These are phyloP conservation scores for Geoglossum glabrum DNA, from an alignment of 495 filamentous ascomycete species.

Conservation along the genomic window DNA sequence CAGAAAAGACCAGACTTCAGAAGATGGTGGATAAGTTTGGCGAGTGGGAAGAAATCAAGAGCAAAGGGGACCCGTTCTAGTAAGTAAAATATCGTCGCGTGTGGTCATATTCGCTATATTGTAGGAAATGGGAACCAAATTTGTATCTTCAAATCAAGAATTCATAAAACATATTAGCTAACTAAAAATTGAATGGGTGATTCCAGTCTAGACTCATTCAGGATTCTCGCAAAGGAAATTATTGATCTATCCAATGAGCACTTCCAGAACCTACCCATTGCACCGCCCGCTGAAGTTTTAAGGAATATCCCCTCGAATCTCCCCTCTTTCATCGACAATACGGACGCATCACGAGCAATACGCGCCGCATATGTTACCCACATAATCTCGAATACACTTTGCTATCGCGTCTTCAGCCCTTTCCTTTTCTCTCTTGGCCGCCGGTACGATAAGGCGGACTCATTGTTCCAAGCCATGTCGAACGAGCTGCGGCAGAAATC, in stretches of 20 bases:
- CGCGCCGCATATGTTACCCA: constrained; percentile 42
- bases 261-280: constrained; percentile 35
- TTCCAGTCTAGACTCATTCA: constrained; percentile 36
- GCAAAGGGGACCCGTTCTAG: constrained; percentile 41
- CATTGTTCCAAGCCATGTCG: constrained; percentile 39
- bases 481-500: constrained; percentile 41
- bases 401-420: constrained; percentile 41
- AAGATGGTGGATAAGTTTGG: constrained; percentile 37
- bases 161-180: constrained; percentile 4
- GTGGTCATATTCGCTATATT: not conserved
- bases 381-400: constrained; percentile 36
- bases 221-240: constrained; percentile 35
- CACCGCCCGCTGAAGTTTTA: constrained; percentile 30
- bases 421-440: constrained; percentile 44
- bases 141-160: constrained; percentile 24
- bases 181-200: constrained; percentile 1
- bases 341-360: constrained; percentile 28
- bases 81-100: constrained; percentile 23
- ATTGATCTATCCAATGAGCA: constrained; percentile 34
- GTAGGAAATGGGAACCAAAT: constrained; percentile 14
- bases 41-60: constrained; percentile 38
- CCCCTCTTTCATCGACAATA: constrained; percentile 30
- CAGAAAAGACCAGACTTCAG: constrained; percentile 34
- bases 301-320: constrained; percentile 33
- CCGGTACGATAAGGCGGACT: constrained; percentile 40